A percentile compares a stretch with the other conserved stretches of the same genome.
phyloP scores from a whole-genome alignment of 192 early-diverging fungal genomes.

The Linnemannia hyalina region DNA sequence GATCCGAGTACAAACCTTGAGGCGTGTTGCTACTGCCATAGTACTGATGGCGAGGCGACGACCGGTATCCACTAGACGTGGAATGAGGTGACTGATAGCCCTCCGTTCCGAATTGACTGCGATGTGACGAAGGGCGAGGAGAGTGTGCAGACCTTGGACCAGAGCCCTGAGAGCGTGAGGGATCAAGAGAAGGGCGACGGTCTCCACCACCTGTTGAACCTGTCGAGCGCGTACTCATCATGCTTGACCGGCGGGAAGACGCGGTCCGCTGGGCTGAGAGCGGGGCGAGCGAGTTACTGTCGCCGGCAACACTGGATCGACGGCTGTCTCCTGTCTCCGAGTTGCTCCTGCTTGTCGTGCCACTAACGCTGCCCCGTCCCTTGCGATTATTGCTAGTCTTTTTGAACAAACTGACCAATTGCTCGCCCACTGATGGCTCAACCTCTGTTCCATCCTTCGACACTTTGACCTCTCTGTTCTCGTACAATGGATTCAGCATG shows the following conservation, averaged over 20 bases:
- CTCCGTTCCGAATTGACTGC: slow-evolving; percentile 23
- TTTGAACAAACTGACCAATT: slow-evolving; percentile 54
- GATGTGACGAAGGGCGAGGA: neutral
- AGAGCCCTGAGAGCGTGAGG: slow-evolving; percentile 18
- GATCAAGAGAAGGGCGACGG: slow-evolving; percentile 27
- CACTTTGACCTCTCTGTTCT: slow-evolving; percentile 63
- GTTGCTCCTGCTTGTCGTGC: slow-evolving; percentile 15
- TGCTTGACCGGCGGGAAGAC: slow-evolving; percentile 41
- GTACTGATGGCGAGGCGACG: slow-evolving; percentile 9
- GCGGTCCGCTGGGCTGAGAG: slow-evolving; percentile 19
- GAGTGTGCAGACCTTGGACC: neutral
- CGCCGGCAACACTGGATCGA: slow-evolving; percentile 34
- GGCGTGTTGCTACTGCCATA: slow-evolving; percentile 11
- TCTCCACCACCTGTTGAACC: slow-evolving; percentile 27
- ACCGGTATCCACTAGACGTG: neutral
- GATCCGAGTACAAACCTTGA: slow-evolving; percentile 20
- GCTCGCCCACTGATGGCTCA: slow-evolving; percentile 57
- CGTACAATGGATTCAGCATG: slow-evolving; percentile 60
- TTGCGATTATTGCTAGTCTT: slow-evolving; percentile 18
- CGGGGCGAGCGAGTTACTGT: slow-evolving; percentile 5
- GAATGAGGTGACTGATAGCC: slow-evolving; percentile 1
- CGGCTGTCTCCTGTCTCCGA: slow-evolving; percentile 39
- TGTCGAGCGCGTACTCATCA: slow-evolving; percentile 37
- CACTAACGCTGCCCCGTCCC: slow-evolving; percentile 26
- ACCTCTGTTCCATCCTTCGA: slow-evolving; percentile 65